A percentile compares a stretch with the other conserved stretches of the same genome.
Conservation (phyloP, 805 yeast species). For the Cyberlindnera nakhonratchasimensis region DNA sequence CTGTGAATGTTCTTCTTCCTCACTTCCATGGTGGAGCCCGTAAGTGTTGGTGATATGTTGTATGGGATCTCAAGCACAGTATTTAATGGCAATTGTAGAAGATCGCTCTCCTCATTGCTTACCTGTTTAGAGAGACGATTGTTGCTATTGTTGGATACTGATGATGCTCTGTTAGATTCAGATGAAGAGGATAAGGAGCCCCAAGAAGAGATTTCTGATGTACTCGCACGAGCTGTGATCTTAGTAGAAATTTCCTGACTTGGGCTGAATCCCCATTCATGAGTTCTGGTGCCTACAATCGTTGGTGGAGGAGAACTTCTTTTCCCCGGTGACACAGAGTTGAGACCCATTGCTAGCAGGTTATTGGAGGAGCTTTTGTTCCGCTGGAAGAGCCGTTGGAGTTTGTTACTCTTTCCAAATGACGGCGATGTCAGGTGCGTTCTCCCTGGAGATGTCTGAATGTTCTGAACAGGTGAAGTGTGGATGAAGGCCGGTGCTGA, state of each 20-base stretch:
- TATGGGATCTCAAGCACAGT: constrained; percentile 24
- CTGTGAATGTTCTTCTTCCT: constrained; percentile 23
- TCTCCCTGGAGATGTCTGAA: constrained; percentile 7
- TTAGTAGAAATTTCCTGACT: constrained; percentile 1
- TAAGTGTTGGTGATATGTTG: constrained; percentile 1
- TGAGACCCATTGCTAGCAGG: constrained; percentile 15
- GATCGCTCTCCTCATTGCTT: constrained; percentile 6
- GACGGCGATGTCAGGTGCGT: constrained; percentile 9
- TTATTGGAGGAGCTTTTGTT: constrained; percentile 20
- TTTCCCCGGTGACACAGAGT: constrained; percentile 17
- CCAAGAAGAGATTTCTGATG: constrained; percentile 5
- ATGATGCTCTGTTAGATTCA: constrained; percentile 6
- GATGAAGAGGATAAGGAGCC: constrained; percentile 8
- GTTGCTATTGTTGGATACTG: not conserved
- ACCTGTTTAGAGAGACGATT: constrained; percentile 1
- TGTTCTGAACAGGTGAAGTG: constrained; percentile 4
- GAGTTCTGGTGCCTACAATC: constrained; percentile 46
- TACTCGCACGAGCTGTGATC: not conserved
- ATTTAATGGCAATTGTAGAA: constrained; percentile 17
- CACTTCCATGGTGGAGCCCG: not conserved
- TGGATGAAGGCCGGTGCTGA: not conserved
- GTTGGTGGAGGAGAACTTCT: constrained; percentile 28
- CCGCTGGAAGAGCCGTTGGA: constrained; percentile 26
- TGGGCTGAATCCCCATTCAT: constrained; percentile 42
- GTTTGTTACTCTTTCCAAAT: constrained; percentile 15